These are phyloP conservation scores for Cyanodermella asteris DNA, from an alignment of 2,329 filamentous ascomycete genomes.

Conservation along the genomic window DNA sequence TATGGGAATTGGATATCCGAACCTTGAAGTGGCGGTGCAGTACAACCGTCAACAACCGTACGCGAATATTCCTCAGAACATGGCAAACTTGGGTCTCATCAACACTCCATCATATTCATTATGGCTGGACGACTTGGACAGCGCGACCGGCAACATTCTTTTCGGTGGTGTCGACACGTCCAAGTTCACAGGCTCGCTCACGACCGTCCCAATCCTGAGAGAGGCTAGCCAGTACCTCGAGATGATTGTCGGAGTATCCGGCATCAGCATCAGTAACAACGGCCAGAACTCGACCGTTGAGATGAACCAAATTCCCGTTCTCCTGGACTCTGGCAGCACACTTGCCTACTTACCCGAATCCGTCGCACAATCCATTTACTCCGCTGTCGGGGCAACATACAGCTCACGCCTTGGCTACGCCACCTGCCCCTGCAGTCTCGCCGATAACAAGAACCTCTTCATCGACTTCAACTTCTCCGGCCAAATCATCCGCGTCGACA, in stretches of 20 bases:
- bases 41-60: conserved; percentile 31
- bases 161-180: conserved; percentile 54
- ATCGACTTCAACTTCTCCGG: conserved; percentile 36
- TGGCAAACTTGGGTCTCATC: conserved; percentile 40
- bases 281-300: conserved; percentile 14
- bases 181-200: conserved; percentile 39
- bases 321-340: conserved; percentile 50
- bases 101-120: conserved; percentile 48
- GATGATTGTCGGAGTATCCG: conserved; percentile 49
- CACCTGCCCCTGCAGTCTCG: conserved; percentile 30
- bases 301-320: conserved; percentile 33
- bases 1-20: conserved; percentile 60
- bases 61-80: conserved; percentile 44
- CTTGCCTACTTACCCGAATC: conserved; percentile 43
- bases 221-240: conserved; percentile 30
- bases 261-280: conserved; percentile 21
- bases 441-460: conserved; percentile 21
- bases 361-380: conserved; percentile 29
- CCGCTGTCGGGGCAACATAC: conserved; percentile 36
- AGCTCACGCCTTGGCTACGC: conserved; percentile 23
- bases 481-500: conserved; percentile 30
- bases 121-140: conserved; percentile 51
- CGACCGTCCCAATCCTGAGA: conserved; percentile 44
- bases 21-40: conserved; percentile 55
- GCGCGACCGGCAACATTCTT: conserved; percentile 43